Evolutionary conservation across 805 yeast species (phyloP).

Genomic region (Candida takata): DNA sequence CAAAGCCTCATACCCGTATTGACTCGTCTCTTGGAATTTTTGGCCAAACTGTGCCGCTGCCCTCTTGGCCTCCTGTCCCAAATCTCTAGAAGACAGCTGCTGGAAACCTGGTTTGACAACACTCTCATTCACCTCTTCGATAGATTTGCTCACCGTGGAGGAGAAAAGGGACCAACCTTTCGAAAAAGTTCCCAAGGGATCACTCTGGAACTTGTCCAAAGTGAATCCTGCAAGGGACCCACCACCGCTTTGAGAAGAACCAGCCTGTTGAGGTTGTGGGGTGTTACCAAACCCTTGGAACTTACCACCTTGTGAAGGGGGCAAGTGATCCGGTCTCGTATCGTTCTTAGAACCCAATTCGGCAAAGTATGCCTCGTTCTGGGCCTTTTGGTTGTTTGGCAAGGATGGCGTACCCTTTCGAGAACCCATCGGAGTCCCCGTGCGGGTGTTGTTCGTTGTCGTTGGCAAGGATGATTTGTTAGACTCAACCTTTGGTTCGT

Average conservation of each 20-base stretch:
- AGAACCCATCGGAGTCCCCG: slow-evolving; percentile 26
- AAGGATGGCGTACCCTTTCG: slow-evolving; percentile 35
- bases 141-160: slow-evolving; percentile 74
- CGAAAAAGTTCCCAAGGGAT: slow-evolving; percentile 84
- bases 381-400: slow-evolving; percentile 30
- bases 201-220: slow-evolving; percentile 63
- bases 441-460: slow-evolving; percentile 9
- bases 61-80: slow-evolving; percentile 72
- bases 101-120: slow-evolving; percentile 89
- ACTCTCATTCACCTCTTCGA: slow-evolving; percentile 76
- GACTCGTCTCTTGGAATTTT: slow-evolving; percentile 83
- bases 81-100: slow-evolving; percentile 72
- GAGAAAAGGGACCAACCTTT: slow-evolving; percentile 95
- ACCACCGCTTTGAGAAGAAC: slow-evolving; percentile 12
- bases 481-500: slow-evolving; percentile 4
- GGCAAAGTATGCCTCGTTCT: slow-evolving; percentile 79
- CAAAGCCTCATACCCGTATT: slow-evolving; percentile 60
- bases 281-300: slow-evolving; percentile 88
- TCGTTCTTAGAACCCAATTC: slow-evolving; percentile 68
- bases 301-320: slow-evolving; percentile 93
- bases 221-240: slow-evolving; percentile 52
- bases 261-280: slow-evolving; percentile 38
- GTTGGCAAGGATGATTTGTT: slow-evolving; percentile 1
- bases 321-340: slow-evolving; percentile 65
- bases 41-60: slow-evolving; percentile 98